Evolutionary conservation across 495 filamentous ascomycete genomes (phyloP).

Genomic region (Penicillium bialowiezense): DNA sequence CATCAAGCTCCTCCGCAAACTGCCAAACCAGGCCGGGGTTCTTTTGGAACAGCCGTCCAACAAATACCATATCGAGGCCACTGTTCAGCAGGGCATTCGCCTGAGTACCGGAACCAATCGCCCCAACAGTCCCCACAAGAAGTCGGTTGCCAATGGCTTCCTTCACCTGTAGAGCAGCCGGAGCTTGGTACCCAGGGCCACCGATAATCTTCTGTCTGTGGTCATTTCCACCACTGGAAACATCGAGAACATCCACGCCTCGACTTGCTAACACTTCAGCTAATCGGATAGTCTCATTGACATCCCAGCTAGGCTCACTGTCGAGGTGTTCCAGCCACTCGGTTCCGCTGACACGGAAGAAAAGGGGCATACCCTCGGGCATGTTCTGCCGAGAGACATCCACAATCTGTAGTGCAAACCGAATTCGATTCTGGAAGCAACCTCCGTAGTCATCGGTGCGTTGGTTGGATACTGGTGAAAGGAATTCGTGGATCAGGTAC

Average conservation of each 20-base stretch:
- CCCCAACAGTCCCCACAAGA: neutral
- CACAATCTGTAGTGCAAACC: constrained; percentile 53
- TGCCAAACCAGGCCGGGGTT: constrained; percentile 61
- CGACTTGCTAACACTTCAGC: neutral
- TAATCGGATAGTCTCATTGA: neutral
- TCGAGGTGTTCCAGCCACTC: neutral
- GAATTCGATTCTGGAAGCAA: constrained; percentile 56
- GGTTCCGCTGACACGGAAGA: neutral
- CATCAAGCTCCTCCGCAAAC: constrained; percentile 47
- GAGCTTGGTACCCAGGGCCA: too few species aligned
- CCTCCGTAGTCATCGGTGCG: constrained; percentile 61
- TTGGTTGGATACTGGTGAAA: constrained; percentile 57
- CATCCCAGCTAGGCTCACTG: neutral
- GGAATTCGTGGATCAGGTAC: constrained; percentile 59
- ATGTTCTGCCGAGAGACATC: constrained; percentile 41
- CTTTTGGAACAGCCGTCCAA: constrained; percentile 63
- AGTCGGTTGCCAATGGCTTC: neutral
- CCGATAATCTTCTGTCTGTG: too few species aligned
- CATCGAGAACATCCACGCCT: neutral
- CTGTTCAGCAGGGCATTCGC: constrained; percentile 44
- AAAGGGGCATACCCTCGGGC: neutral
- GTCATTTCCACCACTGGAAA: neutral
- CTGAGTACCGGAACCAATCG: constrained; percentile 31
- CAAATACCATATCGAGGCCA: constrained; percentile 54
- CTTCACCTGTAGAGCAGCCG: too few species aligned